Base-by-base conservation (phyloP, 495 filamentous ascomycete genomes). In the Talaromyces proteolyticus region DNA sequence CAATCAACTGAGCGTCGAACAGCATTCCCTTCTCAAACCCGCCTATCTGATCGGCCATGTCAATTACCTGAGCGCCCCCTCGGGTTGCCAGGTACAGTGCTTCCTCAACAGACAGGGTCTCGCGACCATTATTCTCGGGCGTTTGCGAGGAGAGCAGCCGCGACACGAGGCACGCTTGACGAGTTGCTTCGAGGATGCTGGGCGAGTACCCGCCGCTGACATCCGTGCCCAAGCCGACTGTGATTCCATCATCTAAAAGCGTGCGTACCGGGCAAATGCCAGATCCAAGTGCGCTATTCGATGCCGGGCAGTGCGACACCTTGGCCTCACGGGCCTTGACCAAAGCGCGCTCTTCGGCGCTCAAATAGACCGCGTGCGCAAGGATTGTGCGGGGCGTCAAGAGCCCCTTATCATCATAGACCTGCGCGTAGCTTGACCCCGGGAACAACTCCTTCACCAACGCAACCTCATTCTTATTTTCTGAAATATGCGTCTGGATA, bases 401-500 rank as follows among this genome's bases (percentile, higher is more conserved):
- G 0, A 98, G 72, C 6, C 81, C 81, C 39, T 73, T 67, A 0
- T 60, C 54, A 49, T 95, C 90, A 65, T 98, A 98, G 40, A 96
- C 90, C 26, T 66, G 69, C 6, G 91, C 74, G 63, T 98, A 98
- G 25, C 62, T 71, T 24, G 70, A 64, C 0, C 75, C 63, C 0
- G 90, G 89, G 66, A 95, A 96, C 8, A 91, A 63, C 18, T 76
- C 49, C 5, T 64, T 57, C 1, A 96, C 91, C 1, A 95, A 78
- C 3, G 62, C 68, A 42, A 88, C 59, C 66, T 98, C 93, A 57
- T 69, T 62, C 3, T 58, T 68, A 67, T 95, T 97, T 62, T 98
- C 93, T 0, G 84, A 82, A 62, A 98, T 85, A 68, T 98, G 93
- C 1, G 93, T 98, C 67, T 98, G 93, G 44, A 90, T 78, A 11